Evolutionary conservation across 2,329 filamentous ascomycete species (phyloP).

Genomic region (Cryphonectria radicalis): DNA sequence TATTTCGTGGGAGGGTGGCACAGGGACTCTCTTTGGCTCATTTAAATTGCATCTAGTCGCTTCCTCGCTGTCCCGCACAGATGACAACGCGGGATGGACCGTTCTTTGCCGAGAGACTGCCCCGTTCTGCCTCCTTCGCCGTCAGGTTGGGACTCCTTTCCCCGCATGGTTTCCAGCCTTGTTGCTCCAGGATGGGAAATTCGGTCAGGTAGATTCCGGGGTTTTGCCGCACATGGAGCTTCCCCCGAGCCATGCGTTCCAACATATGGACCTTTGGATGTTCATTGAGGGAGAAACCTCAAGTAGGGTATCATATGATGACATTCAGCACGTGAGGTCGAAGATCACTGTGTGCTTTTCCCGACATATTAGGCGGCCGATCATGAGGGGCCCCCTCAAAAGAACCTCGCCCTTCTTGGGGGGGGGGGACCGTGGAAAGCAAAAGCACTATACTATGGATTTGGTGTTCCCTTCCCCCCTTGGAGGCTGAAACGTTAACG

Average conservation of each 20-base stretch:
- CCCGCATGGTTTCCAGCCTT: slow-evolving; percentile 11
- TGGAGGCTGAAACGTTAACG: background rate
- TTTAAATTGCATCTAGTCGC: background rate
- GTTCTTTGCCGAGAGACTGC: background rate
- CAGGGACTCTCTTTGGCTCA: background rate
- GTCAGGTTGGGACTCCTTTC: background rate
- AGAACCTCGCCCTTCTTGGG: background rate
- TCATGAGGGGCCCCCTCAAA: no score
- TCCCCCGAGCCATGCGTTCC: background rate
- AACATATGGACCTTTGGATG: background rate
- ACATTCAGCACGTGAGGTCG: background rate
- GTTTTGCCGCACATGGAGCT: background rate
- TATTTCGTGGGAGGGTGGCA: background rate
- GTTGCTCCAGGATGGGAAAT: slow-evolving; percentile 8
- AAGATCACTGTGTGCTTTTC: background rate
- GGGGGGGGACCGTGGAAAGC: background rate
- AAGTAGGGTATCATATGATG: background rate
- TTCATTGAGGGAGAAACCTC: slow-evolving; percentile 6
- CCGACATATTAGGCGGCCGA: background rate
- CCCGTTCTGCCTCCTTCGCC: background rate
- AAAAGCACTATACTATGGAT: background rate
- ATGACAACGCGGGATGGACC: background rate
- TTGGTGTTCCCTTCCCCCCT: background rate
- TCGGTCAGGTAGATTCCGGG: slow-evolving; percentile 18
- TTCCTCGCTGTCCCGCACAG: background rate